phyloP scores from a whole-genome alignment of 169 alveolate genomes.

The Plasmodium knowlesi region DNA sequence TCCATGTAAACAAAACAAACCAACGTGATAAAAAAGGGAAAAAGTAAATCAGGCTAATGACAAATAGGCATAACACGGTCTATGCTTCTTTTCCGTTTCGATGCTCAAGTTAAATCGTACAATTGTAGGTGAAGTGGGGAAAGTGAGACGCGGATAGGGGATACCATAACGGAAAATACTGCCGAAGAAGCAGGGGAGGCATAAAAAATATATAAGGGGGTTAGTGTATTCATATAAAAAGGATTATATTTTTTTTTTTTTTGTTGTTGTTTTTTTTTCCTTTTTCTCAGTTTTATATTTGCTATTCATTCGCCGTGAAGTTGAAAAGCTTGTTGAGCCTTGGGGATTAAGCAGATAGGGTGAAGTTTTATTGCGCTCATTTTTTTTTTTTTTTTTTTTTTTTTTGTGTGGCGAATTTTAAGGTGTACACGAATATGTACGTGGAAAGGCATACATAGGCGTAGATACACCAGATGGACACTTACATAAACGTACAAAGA shows the following conservation, averaged over 20 bases:
- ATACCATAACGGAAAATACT: not conserved
- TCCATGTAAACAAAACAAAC: not conserved
- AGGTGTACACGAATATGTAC: not conserved
- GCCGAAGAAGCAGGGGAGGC: not conserved
- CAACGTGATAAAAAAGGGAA: not conserved
- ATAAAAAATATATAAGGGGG: not conserved
- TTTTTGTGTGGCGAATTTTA: not conserved
- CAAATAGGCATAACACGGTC: not conserved
- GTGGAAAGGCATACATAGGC: not conserved
- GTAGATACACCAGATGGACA: not conserved
- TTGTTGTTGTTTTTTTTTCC: not conserved
- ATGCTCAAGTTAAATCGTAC: not conserved
- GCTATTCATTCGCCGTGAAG: not conserved
- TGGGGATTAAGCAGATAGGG: not conserved
- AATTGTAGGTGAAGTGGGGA: not conserved
- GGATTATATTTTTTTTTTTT: not conserved
- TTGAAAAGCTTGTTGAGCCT: not conserved
- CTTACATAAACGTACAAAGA: not conserved
- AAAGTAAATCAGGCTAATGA: not conserved
- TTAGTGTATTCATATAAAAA: not conserved
- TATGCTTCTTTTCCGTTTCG: not conserved
- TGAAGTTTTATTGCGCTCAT: not conserved
- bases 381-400: no score
- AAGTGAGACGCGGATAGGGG: not conserved
- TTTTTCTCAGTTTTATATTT: not conserved